Base-by-base conservation (phyloP, 345 rosid species). In the Capsella bursapastoris region DNA sequence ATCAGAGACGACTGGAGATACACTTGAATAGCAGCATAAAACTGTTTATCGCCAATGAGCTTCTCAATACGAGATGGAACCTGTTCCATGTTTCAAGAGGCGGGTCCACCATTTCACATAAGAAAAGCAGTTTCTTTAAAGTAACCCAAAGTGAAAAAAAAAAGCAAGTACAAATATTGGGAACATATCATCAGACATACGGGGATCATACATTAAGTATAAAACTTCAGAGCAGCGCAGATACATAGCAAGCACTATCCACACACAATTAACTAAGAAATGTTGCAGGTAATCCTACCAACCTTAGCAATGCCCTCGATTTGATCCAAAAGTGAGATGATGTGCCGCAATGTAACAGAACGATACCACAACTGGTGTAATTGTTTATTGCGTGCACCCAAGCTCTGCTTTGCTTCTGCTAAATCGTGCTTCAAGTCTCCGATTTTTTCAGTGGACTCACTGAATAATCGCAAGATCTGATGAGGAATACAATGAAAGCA, bases 301-400 rank as follows among this genome's bases (percentile, higher is more conserved):
- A 96, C 99, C 99, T 96, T 89, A 51, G 99, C 87, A 81, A 96
- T 92, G 86, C 96, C 89, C 85, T 96, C 99, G 34, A 96, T 89
- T 82, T 96, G 99, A 81, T 96, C 98, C 80, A 96, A 78, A 59
- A 90, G 85, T 25, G 97, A 79, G 80, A 96, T 96, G 72, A 96
- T 90, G 83, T 92, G 99, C 52, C 99, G 89, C 79, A 96, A 79
- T 8, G 99, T 96, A 75, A 92, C 99, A 74, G 99, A 96, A 47
- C 99, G 96, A 83, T 89, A 96, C 99, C 98, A 96, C 71, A 96
- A 68, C 80, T 96, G 99, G 82, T 96, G 98, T 84, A 96, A 84
- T 58, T 96, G 99, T 81, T 92, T 96, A 82, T 84, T 96, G 76
- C 96, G 88, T 45, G 87, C 73, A 75, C 97, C 97, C 83, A 96